Conservation (phyloP, 2,329 filamentous ascomycete genomes). For the Phialocephala sp. region DNA sequence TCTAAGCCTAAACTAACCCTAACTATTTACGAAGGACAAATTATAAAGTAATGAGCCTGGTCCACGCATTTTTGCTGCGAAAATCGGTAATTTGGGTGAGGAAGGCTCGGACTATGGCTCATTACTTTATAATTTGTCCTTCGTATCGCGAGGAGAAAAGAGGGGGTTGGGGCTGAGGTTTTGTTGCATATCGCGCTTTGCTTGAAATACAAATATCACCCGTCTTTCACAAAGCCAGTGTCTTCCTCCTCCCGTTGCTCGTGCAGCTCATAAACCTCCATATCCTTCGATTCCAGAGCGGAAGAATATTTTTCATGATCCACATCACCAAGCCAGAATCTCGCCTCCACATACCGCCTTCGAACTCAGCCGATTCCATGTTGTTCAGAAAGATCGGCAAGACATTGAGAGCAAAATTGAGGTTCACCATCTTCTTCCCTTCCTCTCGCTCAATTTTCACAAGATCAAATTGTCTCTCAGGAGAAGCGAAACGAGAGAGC, state of each 20-base stretch:
- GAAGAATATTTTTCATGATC: slow-evolving; percentile 25
- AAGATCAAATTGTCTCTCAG: slow-evolving; percentile 26
- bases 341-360: slow-evolving; percentile 29
- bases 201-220: neutral
- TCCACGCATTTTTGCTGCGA: no score
- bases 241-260: slow-evolving; percentile 17
- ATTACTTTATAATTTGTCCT: no score
- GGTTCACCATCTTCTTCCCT: slow-evolving; percentile 29
- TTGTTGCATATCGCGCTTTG: no score
- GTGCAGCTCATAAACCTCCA: slow-evolving; percentile 34
- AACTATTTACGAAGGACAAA: no score
- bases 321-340: slow-evolving; percentile 25
- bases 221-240: slow-evolving; percentile 6
- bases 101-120: no score
- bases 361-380: slow-evolving; percentile 31
- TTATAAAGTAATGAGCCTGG: no score
- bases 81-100: no score
- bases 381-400: slow-evolving; percentile 30
- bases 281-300: slow-evolving; percentile 18
- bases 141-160: no score
- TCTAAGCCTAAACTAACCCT: no score
- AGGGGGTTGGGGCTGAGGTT: no score
- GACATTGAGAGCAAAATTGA: slow-evolving; percentile 26
- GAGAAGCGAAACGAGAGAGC: slow-evolving; percentile 25
- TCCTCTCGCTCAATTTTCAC: slow-evolving; percentile 20